Base-by-base conservation (phyloP, 768 basidiomycete genomes). In the Pleurotus sapidus region DNA sequence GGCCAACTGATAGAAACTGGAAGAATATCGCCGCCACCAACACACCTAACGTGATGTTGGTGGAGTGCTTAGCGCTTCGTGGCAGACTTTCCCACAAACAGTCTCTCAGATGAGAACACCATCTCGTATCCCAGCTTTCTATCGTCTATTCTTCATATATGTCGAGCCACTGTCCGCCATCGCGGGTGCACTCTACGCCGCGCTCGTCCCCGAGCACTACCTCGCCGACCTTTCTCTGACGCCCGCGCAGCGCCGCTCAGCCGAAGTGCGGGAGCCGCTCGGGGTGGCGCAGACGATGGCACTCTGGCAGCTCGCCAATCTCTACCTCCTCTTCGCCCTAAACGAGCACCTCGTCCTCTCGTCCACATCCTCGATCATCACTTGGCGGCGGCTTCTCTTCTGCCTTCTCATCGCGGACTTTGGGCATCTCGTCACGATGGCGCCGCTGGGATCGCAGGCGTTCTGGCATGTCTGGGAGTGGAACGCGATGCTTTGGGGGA, bases 401-500 rank as follows among this genome's bases (percentile, higher is more conserved):
- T 70, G 74, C 39, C 68, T 81, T 48, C 73, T 82, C 49, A 48
- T 81, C 9, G 79, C 80, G 7, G 55, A 39, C 46, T 72, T 81
- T 38, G 80, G 80, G 1, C 80, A 82, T 63, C 67, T 82, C 8
- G 58, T 69, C 30, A 76, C 74, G 38, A 78, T 81, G 75, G 67
- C 70, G 7, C 77, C 79, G 11, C 67, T 77, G 7, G 80, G 77
- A 17, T 46, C 49, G 4, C 72, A 70, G 9, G 73, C 78, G 18
- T 81, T 74, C 60, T 74, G 77, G 74, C 65, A 67, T 17, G 67
- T 77, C n/a, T 71, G 70, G 73, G 71, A 70, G 39, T 82, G 79
- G 80, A 80, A 79, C 60, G 78, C 77, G 51, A 80, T 82, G 80
- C 69, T 71, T 20, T 82, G 77, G 78, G 79, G 81, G 0, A 81